Conservation (phyloP, 305 asterid genomes). For the Caryopteris hybrid region DNA sequence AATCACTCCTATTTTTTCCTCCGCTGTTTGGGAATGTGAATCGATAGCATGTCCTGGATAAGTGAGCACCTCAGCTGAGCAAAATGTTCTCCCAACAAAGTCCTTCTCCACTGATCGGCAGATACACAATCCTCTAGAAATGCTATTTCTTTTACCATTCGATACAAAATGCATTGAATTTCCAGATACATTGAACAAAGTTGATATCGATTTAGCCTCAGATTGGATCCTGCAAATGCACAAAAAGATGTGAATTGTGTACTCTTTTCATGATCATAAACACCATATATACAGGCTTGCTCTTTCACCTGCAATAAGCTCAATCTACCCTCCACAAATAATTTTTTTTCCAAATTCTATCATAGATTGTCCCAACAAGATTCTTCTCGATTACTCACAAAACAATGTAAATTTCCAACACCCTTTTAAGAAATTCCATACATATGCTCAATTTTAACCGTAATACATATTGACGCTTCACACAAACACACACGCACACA, state of each 20-base stretch:
- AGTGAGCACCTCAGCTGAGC: constrained; percentile 44
- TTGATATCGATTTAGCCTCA: constrained; percentile 12
- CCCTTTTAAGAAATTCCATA: no score
- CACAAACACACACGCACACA: not conserved
- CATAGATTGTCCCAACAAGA: not conserved
- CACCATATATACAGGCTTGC: no score
- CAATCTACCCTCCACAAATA: not conserved
- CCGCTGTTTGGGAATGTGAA: constrained; percentile 35
- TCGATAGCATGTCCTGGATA: constrained; percentile 32
- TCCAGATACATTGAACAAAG: constrained; percentile 12
- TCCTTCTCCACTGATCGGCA: constrained; percentile 25
- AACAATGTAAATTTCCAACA: no score
- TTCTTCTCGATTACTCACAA: not conserved
- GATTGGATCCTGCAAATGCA: constrained; percentile 27
- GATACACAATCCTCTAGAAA: constrained; percentile 34
- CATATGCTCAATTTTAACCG: not conserved
- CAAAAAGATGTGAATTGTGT: not conserved
- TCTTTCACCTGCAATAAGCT: not conserved
- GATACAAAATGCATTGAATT: constrained; percentile 17
- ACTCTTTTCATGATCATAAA: not conserved
- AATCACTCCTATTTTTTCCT: constrained; percentile 81
- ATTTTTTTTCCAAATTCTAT: not conserved
- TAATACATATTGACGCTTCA: no score
- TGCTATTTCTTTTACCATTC: constrained; percentile 11
- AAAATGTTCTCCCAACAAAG: constrained; percentile 35